Evolutionary conservation across 768 basidiomycete genomes (phyloP).

Genomic region (Phylloporus sp.): DNA sequence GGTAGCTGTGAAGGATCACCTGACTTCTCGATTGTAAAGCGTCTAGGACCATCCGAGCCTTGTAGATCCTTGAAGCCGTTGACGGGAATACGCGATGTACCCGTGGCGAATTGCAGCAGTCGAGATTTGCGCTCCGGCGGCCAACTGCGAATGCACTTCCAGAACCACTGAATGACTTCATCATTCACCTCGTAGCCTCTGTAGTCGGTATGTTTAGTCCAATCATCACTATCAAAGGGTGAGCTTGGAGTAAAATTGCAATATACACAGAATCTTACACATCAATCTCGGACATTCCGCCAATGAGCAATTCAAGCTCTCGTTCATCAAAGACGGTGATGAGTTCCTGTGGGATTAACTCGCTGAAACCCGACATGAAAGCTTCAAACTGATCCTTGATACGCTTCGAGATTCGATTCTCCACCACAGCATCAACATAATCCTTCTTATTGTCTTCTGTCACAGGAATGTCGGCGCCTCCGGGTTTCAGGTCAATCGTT

Average conservation of each 20-base stretch:
- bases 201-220: constrained; percentile 99
- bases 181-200: constrained; percentile 94
- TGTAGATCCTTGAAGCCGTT: constrained; percentile 99
- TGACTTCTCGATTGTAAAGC: constrained; percentile 98
- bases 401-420: constrained; percentile 95
- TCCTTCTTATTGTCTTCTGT: constrained; percentile 99
- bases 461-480: constrained; percentile 80
- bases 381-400: constrained; percentile 99
- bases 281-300: constrained; percentile 99
- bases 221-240: constrained; percentile 66
- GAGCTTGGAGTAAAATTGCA: neutral
- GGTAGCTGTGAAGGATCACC: constrained; percentile 96
- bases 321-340: constrained; percentile 99
- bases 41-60: constrained; percentile 93
- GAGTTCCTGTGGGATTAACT: constrained; percentile 95
- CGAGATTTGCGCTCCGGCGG: constrained; percentile 98
- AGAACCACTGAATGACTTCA: constrained; percentile 99
- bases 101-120: constrained; percentile 93
- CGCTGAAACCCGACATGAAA: constrained; percentile 99
- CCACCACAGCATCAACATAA: constrained; percentile 90
- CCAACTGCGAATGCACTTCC: constrained; percentile 98
- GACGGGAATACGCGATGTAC: constrained; percentile 95
- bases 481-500: constrained; percentile 90
- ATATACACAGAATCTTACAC: constrained; percentile 57
- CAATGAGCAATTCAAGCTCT: constrained; percentile 94